Base-by-base conservation (phyloP, 768 basidiomycete species). In the Roridomyces roridus region DNA sequence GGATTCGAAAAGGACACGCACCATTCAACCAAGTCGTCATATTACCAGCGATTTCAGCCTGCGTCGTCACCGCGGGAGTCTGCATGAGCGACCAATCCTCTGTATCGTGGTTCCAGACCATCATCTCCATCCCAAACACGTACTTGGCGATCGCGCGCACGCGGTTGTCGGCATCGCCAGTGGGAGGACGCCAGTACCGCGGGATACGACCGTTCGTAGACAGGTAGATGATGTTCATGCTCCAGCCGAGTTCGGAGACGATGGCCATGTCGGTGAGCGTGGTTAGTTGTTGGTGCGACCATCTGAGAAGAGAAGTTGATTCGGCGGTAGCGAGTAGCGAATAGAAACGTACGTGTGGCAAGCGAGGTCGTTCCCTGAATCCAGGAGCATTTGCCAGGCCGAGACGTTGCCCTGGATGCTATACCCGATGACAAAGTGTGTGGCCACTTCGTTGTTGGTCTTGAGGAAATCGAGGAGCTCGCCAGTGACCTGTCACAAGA, bases 111-210 rank as follows among this genome's bases (percentile, higher is more conserved):
- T 77, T 57, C 43, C 43, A 45, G 25, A 45, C 24, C 4, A 45
- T 24, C 43, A 24, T 45, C 15, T 17, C 24, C 24, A 89, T 68
- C 15, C 86, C 86, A 65, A 89, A 87, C 28, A 89, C 81, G 50
- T 85, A 78, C 66, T 77, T 73, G 36, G 87, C 88, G 62, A 89
- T 84, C 6, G 85, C 83, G 36, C 79, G 74, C 20, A 89, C 85
- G 24, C 88, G 83, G 70, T 78, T 78, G 63, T 89, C 88, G 41
- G 72, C 73, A 67, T 87, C 81, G n/a, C 83, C 85, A 65, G 76
- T 86, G 12, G 85, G 85, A 2, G 84, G 84, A 4, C 85, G 72
- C 87, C 87, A 89, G 75, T 74, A 88, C 20, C 74, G 72, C 15
- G 87, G 83, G 14, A 75, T 61, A 23, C 71, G 74, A 14, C 88